A percentile compares a stretch with the other conserved stretches of the same genome.
Evolutionary conservation across 139 green algal genomes (phyloP).

Genomic region (Monoraphidium neglectum): DNA sequence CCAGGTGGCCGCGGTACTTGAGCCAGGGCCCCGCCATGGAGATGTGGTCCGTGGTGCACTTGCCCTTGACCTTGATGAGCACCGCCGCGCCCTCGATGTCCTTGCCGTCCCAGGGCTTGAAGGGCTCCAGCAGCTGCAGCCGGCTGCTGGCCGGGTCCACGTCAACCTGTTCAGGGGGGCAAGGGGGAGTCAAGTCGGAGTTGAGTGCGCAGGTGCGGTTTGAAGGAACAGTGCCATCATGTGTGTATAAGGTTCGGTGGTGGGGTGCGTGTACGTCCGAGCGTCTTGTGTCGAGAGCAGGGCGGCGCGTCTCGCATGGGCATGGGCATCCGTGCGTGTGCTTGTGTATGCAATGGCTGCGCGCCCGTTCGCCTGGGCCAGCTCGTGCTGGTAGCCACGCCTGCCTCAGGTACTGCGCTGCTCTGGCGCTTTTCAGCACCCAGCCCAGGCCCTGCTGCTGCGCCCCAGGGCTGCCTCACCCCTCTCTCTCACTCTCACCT

Average conservation of each 20-base stretch:
- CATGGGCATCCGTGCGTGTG: too few relatives aligned
- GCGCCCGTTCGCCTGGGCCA: too few relatives aligned
- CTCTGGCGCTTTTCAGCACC: neutral
- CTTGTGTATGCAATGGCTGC: too few relatives aligned
- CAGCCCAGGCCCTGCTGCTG: neutral
- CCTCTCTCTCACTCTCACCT: conserved; percentile 2
- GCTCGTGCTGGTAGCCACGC: too few relatives aligned
- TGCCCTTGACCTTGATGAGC: conserved; percentile 90
- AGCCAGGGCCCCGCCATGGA: conserved; percentile 96
- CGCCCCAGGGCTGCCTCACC: neutral
- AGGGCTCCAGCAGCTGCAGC: conserved; percentile 91
- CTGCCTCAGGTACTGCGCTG: too few relatives aligned
- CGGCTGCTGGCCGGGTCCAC: conserved; percentile 80
- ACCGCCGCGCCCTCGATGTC: conserved; percentile 75
- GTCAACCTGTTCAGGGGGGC: conserved; percentile 28
- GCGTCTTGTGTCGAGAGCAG: too few relatives aligned
- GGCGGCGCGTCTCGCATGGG: too few relatives aligned
- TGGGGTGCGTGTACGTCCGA: too few relatives aligned
- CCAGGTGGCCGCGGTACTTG: conserved; percentile 96
- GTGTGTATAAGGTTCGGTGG: too few relatives aligned
- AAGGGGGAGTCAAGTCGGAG: too few relatives aligned
- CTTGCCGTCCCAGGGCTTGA: conserved; percentile 80
- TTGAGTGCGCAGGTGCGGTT: too few relatives aligned
- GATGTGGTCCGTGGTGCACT: conserved; percentile 99
- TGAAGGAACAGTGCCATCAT: too few relatives aligned